Evolutionary conservation across 1,284 basidiomycete genomes (phyloP).

Genomic region (Malassezia obtusa): DNA sequence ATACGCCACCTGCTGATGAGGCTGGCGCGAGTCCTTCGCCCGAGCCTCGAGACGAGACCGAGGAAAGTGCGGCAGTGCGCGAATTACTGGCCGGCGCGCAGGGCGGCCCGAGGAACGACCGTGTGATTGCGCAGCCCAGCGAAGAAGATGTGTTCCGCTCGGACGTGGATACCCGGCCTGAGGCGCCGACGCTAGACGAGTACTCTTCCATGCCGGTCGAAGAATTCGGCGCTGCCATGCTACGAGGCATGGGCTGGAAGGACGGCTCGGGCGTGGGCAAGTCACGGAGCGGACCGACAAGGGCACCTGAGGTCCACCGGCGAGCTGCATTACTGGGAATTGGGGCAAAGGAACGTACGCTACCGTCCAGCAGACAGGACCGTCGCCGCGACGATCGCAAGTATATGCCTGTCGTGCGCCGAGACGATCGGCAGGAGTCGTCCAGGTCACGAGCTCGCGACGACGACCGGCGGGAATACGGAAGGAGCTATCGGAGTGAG

Average conservation of each 20-base stretch:
- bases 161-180: constrained; percentile 38
- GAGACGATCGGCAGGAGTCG: too few species aligned
- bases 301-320: constrained; percentile 34
- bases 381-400: neutral
- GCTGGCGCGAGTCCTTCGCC: neutral
- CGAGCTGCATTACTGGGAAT: constrained; percentile 37
- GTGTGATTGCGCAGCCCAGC: constrained; percentile 24
- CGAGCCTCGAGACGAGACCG: neutral
- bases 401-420: neutral
- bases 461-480: neutral
- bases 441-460: neutral
- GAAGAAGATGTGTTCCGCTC: constrained; percentile 31
- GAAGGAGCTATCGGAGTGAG: too few species aligned
- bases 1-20: neutral
- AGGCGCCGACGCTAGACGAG: constrained; percentile 62
- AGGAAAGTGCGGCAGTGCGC: constrained; percentile 23
- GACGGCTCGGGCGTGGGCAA: constrained; percentile 61
- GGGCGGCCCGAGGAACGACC: neutral
- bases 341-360: constrained; percentile 37
- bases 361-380: neutral
- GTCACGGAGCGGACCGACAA: constrained; percentile 28
- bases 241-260: constrained; percentile 95
- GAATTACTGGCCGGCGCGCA: constrained; percentile 18
- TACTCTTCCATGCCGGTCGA: constrained; percentile 83
- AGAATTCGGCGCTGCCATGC: constrained; percentile 82